These are phyloP conservation scores for Pseudofabraea citricarpa DNA, from an alignment of 2,329 filamentous ascomycete genomes.

Conservation along the genomic window DNA sequence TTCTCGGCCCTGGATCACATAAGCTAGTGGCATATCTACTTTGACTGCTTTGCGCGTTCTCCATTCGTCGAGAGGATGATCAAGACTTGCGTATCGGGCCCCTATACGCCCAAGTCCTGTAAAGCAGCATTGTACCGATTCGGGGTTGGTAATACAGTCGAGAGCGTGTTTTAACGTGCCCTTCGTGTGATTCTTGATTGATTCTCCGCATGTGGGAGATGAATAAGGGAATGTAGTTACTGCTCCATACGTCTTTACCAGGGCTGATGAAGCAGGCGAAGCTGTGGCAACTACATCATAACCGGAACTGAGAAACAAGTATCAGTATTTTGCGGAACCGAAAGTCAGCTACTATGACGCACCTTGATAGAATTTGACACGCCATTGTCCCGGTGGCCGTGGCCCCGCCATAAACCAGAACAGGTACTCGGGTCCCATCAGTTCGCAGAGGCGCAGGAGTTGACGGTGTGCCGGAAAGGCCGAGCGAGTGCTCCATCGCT, in stretches of 20 bases:
- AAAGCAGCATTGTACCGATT: conserved; percentile 24
- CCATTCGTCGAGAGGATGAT: conserved; percentile 17
- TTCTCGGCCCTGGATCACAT: not conserved
- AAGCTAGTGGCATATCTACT: not conserved
- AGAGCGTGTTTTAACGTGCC: conserved; percentile 21
- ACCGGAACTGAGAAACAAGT: conserved; percentile 9
- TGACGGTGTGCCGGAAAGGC: not conserved
- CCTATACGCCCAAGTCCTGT: conserved; percentile 23
- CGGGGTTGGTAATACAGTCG: conserved; percentile 28
- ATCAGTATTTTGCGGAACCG: no score
- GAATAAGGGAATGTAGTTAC: conserved; percentile 14
- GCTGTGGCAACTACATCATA: conserved; percentile 7
- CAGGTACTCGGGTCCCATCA: conserved; percentile 7
- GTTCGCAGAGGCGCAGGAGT: not conserved
- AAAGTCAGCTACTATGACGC: no score
- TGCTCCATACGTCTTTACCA: conserved; percentile 20
- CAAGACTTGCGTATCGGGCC: conserved; percentile 29
- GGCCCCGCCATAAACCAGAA: conserved; percentile 26
- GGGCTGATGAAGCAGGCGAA: not conserved
- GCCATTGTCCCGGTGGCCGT: conserved; percentile 27
- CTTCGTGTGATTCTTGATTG: conserved; percentile 3
- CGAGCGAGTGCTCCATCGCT: not conserved
- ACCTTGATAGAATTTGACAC: conserved; percentile 23
- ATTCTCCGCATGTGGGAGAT: conserved; percentile 15
- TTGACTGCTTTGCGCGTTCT: conserved; percentile 15